Base-by-base conservation (phyloP, 257 asterid genomes). In the Solanum chiquidenum region DNA sequence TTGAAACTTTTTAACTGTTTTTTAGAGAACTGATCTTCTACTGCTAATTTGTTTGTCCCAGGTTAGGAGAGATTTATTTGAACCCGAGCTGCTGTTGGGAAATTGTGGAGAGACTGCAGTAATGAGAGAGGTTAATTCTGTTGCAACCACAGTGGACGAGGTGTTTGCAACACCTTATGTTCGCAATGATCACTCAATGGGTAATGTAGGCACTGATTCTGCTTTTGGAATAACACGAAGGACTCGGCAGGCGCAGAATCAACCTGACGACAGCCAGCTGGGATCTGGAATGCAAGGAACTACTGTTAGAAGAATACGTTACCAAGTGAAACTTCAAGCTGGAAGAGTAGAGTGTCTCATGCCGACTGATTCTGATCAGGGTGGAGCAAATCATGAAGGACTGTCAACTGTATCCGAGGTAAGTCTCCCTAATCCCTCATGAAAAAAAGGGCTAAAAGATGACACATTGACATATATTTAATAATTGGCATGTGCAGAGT, bases 231-330 rank as follows among this genome's bases (percentile, higher is more conserved):
- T 97, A 64, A 88, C 55, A 87, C 12, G 89, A 44, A 94, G 94
- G 93, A 33, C 88, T 79, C 98, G 96, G 46, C 90, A 20, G 44
- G 34, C 7, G 76, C 89, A 85, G 23, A 91, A 79, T n/a, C 89
- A 75, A 83, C 25, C 90, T 12, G 52, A 11, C 27, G 58, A 52
- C 23, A 86, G 87, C 38, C 88, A 71, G 68, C 16, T 85, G 23
- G 84, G 66, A 58, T 16, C 86, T 27, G 84, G 72, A 23, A 33
- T 40, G 1, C 98, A 92, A 25, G 99, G 99, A 87, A 90, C 92
- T 77, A 95, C 98, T 34, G 88, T 88, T 3, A 92, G 91, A 93
- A 96, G 98, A 91, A 62, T 97, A 60, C 98, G 94, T 58, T 87
- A 94, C 58, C 92, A 90, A 91, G 84, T 37, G 92, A 92, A 88